These are phyloP conservation scores for Pseudogymnoascus verrucosus DNA, from an alignment of 2,329 filamentous ascomycete genomes.

Conservation along the genomic window DNA sequence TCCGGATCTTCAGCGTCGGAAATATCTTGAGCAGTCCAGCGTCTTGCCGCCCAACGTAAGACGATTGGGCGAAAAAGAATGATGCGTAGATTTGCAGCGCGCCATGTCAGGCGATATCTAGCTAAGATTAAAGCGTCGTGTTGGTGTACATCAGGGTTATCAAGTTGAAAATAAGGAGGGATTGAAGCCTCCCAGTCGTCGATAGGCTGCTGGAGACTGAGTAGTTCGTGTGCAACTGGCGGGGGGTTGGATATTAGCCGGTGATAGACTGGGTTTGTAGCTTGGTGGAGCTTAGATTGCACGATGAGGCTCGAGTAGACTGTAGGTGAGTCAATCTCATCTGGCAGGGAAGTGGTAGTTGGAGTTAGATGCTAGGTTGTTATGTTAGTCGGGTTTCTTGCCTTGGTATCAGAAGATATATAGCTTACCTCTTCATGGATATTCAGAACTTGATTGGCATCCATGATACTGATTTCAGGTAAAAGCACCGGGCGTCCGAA, in stretches of 20 bases:
- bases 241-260: conserved; percentile 35
- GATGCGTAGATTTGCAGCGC: conserved; percentile 36
- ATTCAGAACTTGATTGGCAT: conserved; percentile 16
- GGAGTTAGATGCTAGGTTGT: conserved; percentile 27
- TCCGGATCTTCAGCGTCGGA: conserved; percentile 28
- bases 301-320: conserved; percentile 36
- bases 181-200: conserved; percentile 35
- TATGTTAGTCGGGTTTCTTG: not conserved
- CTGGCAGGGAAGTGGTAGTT: conserved; percentile 30
- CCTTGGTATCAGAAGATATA: not conserved
- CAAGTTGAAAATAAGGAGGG: conserved; percentile 33
- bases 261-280: conserved; percentile 37
- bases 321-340: conserved; percentile 32
- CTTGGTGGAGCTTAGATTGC: conserved; percentile 35
- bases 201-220: conserved; percentile 33
- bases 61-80: conserved; percentile 36
- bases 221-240: conserved; percentile 33
- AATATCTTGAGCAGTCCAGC: conserved; percentile 24
- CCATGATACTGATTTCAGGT: conserved; percentile 15
- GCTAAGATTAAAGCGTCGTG: conserved; percentile 32
- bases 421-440: conserved; percentile 16
- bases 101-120: conserved; percentile 31
- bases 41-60: conserved; percentile 30
- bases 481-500: conserved; percentile 32
- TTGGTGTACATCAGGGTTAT: conserved; percentile 27